phyloP scores from a whole-genome alignment of 2,329 filamentous ascomycete genomes.

The Cordyceps farinosa region DNA sequence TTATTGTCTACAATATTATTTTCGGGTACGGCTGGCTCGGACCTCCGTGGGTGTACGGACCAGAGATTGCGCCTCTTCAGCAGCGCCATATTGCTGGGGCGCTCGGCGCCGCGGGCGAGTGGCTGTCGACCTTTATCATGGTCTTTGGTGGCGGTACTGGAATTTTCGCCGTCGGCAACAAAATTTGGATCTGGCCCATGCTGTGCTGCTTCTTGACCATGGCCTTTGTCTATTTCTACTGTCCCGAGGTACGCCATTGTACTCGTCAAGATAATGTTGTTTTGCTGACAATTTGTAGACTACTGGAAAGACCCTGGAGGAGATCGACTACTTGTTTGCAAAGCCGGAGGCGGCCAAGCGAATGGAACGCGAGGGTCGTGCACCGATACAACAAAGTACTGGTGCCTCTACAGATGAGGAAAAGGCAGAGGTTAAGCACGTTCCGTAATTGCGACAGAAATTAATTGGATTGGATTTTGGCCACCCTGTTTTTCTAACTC shows the following conservation, averaged over 20 bases:
- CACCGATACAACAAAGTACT: neutral
- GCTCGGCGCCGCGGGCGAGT: neutral
- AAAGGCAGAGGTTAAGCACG: neutral
- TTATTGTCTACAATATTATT: constrained; percentile 8
- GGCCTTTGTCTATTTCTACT: constrained; percentile 8
- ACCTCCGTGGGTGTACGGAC: constrained; percentile 4
- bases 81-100: constrained; percentile 4
- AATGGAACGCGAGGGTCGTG: neutral
- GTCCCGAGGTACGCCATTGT: neutral
- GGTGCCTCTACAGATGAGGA: neutral
- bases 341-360: neutral
- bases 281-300: no score
- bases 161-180: neutral
- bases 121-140: constrained; percentile 10
- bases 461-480: no score
- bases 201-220: constrained; percentile 5
- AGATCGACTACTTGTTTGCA: no score
- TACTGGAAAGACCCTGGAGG: no score
- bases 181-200: constrained; percentile 7
- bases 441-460: neutral
- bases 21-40: constrained; percentile 8
- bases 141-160: constrained; percentile 6
- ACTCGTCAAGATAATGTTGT: neutral
- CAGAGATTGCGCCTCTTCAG: constrained; percentile 6
- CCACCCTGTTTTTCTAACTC: no score